Conservation (phyloP, 345 rosid species). For the Iberis pinnata region DNA sequence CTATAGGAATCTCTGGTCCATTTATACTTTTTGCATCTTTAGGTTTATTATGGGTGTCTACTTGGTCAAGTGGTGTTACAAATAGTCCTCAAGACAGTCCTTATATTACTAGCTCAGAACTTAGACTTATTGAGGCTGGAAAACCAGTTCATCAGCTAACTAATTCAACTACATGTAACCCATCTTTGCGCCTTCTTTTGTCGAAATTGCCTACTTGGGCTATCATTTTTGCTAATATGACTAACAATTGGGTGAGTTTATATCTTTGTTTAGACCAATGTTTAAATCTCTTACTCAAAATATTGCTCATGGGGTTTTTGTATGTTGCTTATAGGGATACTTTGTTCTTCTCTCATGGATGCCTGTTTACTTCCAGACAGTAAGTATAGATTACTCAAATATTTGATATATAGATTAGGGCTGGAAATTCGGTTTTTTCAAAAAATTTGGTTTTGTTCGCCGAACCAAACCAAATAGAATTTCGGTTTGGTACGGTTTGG, state of each 20-base stretch:
- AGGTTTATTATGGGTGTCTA: conserved; percentile 62
- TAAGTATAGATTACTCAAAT: conserved; percentile 22
- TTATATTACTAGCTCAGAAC: conserved; percentile 50
- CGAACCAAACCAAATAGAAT: too few species aligned
- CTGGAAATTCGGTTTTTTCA: too few species aligned
- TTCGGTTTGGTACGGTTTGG: too few species aligned
- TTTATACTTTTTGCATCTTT: conserved; percentile 68
- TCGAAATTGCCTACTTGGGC: conserved; percentile 88
- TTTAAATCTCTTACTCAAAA: not conserved
- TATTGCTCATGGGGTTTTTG: not conserved
- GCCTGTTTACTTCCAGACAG: conserved; percentile 93
- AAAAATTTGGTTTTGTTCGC: too few species aligned
- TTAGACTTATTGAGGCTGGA: conserved; percentile 63
- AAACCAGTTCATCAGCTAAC: conserved; percentile 33
- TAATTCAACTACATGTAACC: conserved; percentile 25
- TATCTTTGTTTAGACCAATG: not conserved
- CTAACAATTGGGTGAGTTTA: conserved; percentile 83
- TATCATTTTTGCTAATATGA: conserved; percentile 69
- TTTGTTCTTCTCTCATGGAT: conserved; percentile 97
- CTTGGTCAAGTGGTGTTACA: conserved; percentile 55
- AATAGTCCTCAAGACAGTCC: conserved; percentile 63
- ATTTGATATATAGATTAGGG: too few species aligned
- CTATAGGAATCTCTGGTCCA: conserved; percentile 66
- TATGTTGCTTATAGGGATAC: conserved; percentile 58
- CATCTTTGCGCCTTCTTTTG: conserved; percentile 47